Evolutionary conservation across 129 eudicot species (phyloP).

Genomic region (Pseudognaphalium luteoalbum): DNA sequence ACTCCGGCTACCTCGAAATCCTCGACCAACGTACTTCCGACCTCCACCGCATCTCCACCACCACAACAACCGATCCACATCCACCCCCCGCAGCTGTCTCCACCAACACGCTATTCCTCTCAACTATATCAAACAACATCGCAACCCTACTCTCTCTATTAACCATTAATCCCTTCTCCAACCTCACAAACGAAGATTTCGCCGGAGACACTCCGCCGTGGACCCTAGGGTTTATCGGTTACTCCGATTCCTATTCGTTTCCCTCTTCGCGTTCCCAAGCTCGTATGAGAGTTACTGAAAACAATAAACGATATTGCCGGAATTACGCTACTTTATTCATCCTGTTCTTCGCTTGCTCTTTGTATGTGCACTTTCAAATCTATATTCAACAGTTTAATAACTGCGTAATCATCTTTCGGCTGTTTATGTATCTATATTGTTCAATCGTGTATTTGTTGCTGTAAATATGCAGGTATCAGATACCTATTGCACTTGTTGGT

Average conservation of each 20-base stretch:
- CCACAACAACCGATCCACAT: slow-evolving; percentile 32
- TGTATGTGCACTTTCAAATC: slow-evolving; percentile 43
- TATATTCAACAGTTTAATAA: not conserved
- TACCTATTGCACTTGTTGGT: slow-evolving; percentile 90
- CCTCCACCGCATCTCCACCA: slow-evolving; percentile 72
- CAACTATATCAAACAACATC: slow-evolving; percentile 38
- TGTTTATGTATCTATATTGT: not conserved
- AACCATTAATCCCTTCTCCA: slow-evolving; percentile 79
- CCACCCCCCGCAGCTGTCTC: slow-evolving; percentile 36
- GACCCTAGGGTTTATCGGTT: slow-evolving; percentile 72
- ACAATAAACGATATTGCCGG: slow-evolving; percentile 75
- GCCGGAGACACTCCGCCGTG: slow-evolving; percentile 69
- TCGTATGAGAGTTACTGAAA: slow-evolving; percentile 79
- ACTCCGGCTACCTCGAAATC: slow-evolving; percentile 81
- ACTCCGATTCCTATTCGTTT: slow-evolving; percentile 58
- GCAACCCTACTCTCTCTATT: slow-evolving; percentile 68
- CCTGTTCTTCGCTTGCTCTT: slow-evolving; percentile 81
- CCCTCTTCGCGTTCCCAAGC: slow-evolving; percentile 84
- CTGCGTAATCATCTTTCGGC: not conserved
- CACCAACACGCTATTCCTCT: slow-evolving; percentile 36
- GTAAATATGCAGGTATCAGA: slow-evolving; percentile 64
- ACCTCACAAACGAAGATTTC: slow-evolving; percentile 69
- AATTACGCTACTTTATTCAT: slow-evolving; percentile 69
- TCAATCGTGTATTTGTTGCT: slow-evolving; percentile 11
- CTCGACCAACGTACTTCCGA: slow-evolving; percentile 92